A percentile compares a stretch with the other conserved stretches of the same genome.
Conservation (phyloP, 306 rosid genomes). For the Inga oerstediana region DNA sequence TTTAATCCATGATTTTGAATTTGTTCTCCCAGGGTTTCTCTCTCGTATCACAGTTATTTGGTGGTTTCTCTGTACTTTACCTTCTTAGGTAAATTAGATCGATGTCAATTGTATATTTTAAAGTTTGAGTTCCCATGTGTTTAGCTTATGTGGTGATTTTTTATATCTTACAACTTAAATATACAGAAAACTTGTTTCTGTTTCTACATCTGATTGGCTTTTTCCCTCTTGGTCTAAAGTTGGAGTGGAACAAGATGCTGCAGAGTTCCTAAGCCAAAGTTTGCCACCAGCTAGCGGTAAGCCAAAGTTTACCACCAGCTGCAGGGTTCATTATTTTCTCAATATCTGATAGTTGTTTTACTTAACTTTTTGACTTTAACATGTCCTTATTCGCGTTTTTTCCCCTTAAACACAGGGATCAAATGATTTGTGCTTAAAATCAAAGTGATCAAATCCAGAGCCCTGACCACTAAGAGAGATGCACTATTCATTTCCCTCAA, state of each 20-base stretch:
- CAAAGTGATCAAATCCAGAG: neutral
- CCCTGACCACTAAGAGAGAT: neutral
- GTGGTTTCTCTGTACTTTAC: conserved; percentile 40
- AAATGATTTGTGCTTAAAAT: conserved; percentile 3
- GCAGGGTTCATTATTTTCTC: neutral
- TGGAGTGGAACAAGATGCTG: conserved; percentile 30
- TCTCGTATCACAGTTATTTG: conserved; percentile 40
- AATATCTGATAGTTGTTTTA: neutral
- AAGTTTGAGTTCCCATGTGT: neutral
- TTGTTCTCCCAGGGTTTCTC: conserved; percentile 45
- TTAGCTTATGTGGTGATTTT: neutral
- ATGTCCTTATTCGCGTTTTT: neutral
- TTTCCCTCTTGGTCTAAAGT: conserved; percentile 15
- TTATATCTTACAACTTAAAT: neutral
- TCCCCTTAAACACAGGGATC: neutral
- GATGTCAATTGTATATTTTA: neutral
- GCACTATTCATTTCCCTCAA: neutral
- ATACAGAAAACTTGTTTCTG: conserved; percentile 1
- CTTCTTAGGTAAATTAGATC: conserved; percentile 36
- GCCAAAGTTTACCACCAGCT: conserved; percentile 1
- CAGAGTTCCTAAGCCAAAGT: conserved; percentile 19
- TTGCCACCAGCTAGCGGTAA: conserved; percentile 1
- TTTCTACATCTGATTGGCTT: conserved; percentile 10
- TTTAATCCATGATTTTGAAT: conserved; percentile 13
- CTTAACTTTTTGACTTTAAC: neutral